Evolutionary conservation across 2,329 filamentous ascomycete genomes (phyloP), one percentile per base, ranked within the genome.

Genomic region (Talaromyces atroroseus): DNA sequence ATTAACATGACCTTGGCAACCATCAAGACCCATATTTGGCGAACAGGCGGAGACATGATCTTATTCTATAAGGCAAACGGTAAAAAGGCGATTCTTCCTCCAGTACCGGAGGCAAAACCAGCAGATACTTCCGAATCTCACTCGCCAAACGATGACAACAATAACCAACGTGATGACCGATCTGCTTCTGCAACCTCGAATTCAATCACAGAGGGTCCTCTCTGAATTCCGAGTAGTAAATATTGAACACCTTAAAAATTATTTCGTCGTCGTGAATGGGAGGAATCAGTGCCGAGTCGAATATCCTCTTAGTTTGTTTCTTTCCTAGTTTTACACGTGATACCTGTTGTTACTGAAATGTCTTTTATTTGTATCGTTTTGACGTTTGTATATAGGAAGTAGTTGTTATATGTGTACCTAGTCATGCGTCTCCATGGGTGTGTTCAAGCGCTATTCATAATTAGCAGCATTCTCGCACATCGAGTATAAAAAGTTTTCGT

Each of bases 1-100:
- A 84, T 86, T 6, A 88, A 86, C 32, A 96, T 96, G 87, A 97
- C 88, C 36, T 82, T 99, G n/a, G 90, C 91, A 4, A 96, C 92
- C 0, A 85, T 99, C 45, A 86, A 92, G 32, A 87, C 91, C 2
- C 91, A 96, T 68, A 80, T 97, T 54, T 99, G 94, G 94, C 90
- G 95, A 65, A 90, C 89, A 45, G 90, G 90, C n/a, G 92, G 88
- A 65, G 94, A 99, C 73, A 88, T 99, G 61, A 75, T 95, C 53
- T 78, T 99, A 50, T 84, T 90, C 67, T 99, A 99, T 79, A 95
- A 92, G 68, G 81, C 88, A 52, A 99, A 96, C 65, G 92, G 91
- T n/a, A 85, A 84, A 66, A 92, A 90, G 59, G 66, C 71, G 54
- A 74, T 78, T 32, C 67, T 63, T 16, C 61, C 68, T 11, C 64